Conservation (phyloP, 345 rosid species). For the Garcia nutans region DNA sequence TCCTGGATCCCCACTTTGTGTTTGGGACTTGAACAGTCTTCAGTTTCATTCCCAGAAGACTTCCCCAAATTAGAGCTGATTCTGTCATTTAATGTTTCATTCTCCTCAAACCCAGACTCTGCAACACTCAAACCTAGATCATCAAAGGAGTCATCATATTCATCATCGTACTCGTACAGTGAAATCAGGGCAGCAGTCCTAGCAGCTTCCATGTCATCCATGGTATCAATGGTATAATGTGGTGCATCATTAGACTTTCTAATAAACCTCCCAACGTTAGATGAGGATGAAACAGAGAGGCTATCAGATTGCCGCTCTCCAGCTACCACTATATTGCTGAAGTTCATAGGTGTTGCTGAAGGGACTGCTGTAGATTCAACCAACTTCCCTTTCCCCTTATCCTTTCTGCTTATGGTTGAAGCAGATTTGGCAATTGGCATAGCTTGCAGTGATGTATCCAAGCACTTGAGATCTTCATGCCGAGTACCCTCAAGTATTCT, state of each 20-base stretch:
- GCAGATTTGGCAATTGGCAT: conserved; percentile 54
- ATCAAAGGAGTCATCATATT: conserved; percentile 96
- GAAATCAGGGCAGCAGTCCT: conserved; percentile 54
- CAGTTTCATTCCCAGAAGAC: conserved; percentile 36
- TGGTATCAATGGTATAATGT: conserved; percentile 48
- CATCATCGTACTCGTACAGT: conserved; percentile 91
- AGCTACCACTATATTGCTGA: conserved; percentile 12
- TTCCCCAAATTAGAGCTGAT: conserved; percentile 31
- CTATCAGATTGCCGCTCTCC: conserved; percentile 29
- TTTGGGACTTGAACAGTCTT: conserved; percentile 28
- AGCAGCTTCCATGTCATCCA: conserved; percentile 45
- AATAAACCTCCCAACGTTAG: conserved; percentile 66
- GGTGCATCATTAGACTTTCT: conserved; percentile 66
- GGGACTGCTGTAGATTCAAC: conserved; percentile 43
- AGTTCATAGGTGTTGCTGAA: not conserved
- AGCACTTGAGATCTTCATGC: conserved; percentile 63
- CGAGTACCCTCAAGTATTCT: conserved; percentile 90
- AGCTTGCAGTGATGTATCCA: conserved; percentile 65
- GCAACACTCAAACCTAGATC: conserved; percentile 75
- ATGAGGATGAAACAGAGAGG: conserved; percentile 51
- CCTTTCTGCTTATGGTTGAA: conserved; percentile 42
- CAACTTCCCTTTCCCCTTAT: conserved; percentile 83
- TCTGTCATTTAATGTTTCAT: conserved; percentile 50
- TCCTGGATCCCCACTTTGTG: conserved; percentile 77
- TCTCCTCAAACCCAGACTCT: conserved; percentile 70